phyloP scores from a whole-genome alignment of 306 rosid genomes.

The Cotoneaster glaucophyllus region DNA sequence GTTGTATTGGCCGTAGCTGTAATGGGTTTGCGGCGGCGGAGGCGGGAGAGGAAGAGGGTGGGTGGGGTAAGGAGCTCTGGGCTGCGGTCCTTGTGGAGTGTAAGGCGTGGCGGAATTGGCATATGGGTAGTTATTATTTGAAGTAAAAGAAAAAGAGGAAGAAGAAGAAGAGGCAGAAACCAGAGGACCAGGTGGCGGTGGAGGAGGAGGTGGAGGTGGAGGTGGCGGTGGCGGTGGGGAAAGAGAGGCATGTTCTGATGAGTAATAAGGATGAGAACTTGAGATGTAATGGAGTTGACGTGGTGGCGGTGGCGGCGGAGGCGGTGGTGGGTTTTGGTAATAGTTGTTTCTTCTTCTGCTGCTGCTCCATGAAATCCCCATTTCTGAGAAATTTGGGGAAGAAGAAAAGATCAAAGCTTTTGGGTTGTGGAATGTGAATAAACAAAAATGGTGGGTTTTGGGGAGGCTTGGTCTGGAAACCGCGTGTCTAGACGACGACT shows the following conservation, averaged over 20 bases:
- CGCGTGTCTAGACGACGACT: background rate
- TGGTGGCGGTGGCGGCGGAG: conserved; percentile 20
- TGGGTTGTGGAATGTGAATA: background rate
- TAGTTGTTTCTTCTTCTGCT: conserved; percentile 48
- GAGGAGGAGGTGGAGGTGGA: conserved; percentile 16
- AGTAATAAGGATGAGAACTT: conserved; percentile 27
- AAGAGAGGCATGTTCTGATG: conserved; percentile 22
- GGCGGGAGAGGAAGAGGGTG: conserved; percentile 11
- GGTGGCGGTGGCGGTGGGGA: conserved; percentile 31
- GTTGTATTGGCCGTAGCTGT: conserved; percentile 38
- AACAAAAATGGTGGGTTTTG: background rate
- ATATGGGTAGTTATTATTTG: background rate
- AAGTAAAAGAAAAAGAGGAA: background rate
- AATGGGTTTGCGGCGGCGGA: conserved; percentile 42
- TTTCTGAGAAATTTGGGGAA: conserved; percentile 6
- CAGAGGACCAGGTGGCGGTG: background rate
- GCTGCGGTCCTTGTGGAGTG: background rate
- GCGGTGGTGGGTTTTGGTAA: conserved; percentile 22
- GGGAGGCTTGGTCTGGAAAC: background rate
- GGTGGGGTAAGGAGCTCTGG: conserved; percentile 7
- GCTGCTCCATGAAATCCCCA: conserved; percentile 79
- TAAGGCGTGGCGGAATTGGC: conserved; percentile 13
- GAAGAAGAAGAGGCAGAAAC: background rate
- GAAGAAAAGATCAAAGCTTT: background rate
- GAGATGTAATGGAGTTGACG: conserved; percentile 21